Evolutionary conservation across 2,329 filamentous ascomycete genomes (phyloP).

Genomic region (Ilyonectria robusta): DNA sequence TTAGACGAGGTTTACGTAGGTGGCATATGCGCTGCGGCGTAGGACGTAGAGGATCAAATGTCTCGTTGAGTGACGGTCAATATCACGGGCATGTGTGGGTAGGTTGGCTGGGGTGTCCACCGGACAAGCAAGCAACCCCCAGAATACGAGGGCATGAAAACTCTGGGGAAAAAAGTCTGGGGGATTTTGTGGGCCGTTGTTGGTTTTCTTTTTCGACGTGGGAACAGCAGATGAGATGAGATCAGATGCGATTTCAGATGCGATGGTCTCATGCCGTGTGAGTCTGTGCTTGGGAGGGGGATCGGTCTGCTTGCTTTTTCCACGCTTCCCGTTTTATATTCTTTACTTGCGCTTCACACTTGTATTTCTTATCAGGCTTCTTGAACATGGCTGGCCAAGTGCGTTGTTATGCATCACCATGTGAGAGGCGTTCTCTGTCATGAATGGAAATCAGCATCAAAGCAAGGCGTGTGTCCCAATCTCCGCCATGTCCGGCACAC

Average conservation of each 20-base stretch:
- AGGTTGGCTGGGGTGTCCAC: not conserved
- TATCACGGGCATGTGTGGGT: not conserved
- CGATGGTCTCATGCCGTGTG: not conserved
- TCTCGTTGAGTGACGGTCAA: not conserved
- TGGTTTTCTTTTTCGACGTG: not conserved
- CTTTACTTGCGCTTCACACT: too few relatives aligned
- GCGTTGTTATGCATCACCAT: too few relatives aligned
- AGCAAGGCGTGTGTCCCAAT: too few relatives aligned
- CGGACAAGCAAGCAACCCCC: not conserved
- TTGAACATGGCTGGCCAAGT: too few relatives aligned
- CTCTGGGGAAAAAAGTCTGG: slow-evolving; percentile 1
- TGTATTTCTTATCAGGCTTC: too few relatives aligned
- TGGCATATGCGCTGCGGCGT: not conserved
- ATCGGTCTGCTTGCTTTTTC: not conserved
- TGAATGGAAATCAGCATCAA: too few relatives aligned
- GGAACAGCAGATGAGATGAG: slow-evolving; percentile 12
- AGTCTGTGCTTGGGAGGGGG: not conserved
- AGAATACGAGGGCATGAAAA: not conserved
- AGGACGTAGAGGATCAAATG: not conserved
- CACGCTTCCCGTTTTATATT: not conserved
- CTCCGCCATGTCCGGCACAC: too few relatives aligned
- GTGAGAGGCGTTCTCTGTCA: too few relatives aligned
- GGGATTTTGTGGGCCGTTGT: slow-evolving; percentile 9
- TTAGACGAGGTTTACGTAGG: not conserved
- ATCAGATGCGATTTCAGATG: slow-evolving; percentile 18